Evolutionary conservation across 2,329 filamentous ascomycete genomes (phyloP).

Genomic region (Fusarium sarcochroum): DNA sequence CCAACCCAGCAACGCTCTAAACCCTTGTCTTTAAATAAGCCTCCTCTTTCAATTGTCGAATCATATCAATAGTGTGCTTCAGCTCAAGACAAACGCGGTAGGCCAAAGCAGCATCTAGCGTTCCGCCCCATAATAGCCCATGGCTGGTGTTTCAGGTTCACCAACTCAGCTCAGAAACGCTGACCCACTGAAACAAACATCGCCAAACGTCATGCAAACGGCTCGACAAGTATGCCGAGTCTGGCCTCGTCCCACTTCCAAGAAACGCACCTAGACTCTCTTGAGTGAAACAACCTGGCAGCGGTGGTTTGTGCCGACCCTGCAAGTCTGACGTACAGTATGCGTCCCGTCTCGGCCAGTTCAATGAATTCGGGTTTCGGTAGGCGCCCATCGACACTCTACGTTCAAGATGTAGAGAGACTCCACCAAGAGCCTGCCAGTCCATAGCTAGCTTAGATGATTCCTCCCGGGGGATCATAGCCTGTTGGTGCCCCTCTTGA

Average conservation of each 20-base stretch:
- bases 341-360: slow-evolving; percentile 31
- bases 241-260: slow-evolving; percentile 30
- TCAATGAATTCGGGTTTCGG: slow-evolving; percentile 37
- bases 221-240: slow-evolving; percentile 12
- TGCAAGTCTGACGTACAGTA: slow-evolving; percentile 36
- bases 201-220: slow-evolving; percentile 42
- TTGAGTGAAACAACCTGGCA: slow-evolving; percentile 32
- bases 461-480: slow-evolving; percentile 72
- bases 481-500: slow-evolving; percentile 61
- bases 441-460: slow-evolving; percentile 61
- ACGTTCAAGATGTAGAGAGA: slow-evolving; percentile 14
- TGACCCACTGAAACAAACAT: slow-evolving; percentile 45
- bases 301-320: slow-evolving; percentile 29
- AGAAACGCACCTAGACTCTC: slow-evolving; percentile 32
- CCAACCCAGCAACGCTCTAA: slow-evolving; percentile 21
- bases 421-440: slow-evolving; percentile 13
- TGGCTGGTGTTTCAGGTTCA: slow-evolving; percentile 45
- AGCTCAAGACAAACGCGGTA: slow-evolving; percentile 32
- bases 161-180: slow-evolving; percentile 37
- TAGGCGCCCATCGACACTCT: slow-evolving; percentile 32
- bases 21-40: slow-evolving; percentile 38
- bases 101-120: slow-evolving; percentile 26
- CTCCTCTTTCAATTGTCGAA: slow-evolving; percentile 32
- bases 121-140: slow-evolving; percentile 43
- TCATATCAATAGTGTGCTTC: slow-evolving; percentile 29